phyloP scores from a whole-genome alignment of 106 monocot species.

The Acanthochlamys bracteata region DNA sequence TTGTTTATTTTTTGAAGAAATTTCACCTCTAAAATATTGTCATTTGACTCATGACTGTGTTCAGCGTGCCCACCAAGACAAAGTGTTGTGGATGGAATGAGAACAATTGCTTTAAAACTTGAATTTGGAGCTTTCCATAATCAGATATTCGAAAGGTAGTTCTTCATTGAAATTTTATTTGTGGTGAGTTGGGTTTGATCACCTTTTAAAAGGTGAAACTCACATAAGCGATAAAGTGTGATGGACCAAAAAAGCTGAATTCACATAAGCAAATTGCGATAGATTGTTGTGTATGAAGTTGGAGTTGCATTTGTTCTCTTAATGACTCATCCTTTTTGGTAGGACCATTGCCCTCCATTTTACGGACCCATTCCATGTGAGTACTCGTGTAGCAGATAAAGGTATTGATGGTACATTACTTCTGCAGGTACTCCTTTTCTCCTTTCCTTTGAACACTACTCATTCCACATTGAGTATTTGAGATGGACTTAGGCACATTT shows the following conservation, averaged over 20 bases:
- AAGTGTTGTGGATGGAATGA: slow-evolving; percentile 94
- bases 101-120: slow-evolving; percentile 91
- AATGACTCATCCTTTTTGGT: slow-evolving; percentile 3
- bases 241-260: too few relatives aligned
- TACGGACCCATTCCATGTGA: slow-evolving; percentile 89
- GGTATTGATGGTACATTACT: slow-evolving; percentile 71
- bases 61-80: slow-evolving; percentile 56
- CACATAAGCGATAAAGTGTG: too few relatives aligned
- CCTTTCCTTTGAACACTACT: neutral
- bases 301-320: too few relatives aligned
- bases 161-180: too few relatives aligned
- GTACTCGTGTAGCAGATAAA: slow-evolving; percentile 67
- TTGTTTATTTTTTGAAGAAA: slow-evolving; percentile 1
- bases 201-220: too few relatives aligned
- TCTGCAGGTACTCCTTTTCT: slow-evolving; percentile 52
- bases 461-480: neutral
- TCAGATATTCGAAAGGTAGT: slow-evolving; percentile 95
- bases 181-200: too few relatives aligned
- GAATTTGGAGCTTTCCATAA: slow-evolving; percentile 85
- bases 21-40: too few relatives aligned
- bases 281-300: too few relatives aligned
- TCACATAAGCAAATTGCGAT: too few relatives aligned
- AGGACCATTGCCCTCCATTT: slow-evolving; percentile 98
- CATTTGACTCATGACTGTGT: too few relatives aligned
- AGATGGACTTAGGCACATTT: too few relatives aligned